Evolutionary conservation across 169 alveolate genomes (phyloP).

Genomic region (Babesia ovata): DNA sequence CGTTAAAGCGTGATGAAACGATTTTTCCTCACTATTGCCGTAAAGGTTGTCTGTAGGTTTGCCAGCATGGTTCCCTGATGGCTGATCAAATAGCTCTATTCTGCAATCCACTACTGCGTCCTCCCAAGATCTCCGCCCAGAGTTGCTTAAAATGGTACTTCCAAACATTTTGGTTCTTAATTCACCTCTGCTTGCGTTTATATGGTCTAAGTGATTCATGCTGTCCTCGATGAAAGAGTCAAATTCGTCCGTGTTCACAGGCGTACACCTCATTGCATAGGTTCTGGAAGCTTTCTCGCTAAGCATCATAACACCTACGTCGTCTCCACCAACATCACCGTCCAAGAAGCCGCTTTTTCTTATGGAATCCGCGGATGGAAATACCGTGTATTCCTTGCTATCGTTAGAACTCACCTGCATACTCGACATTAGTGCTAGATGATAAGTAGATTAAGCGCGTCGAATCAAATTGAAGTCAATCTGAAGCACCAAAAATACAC

Average conservation of each 20-base stretch:
- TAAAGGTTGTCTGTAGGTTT: not conserved
- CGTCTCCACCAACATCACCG: not conserved
- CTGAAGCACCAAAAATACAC: too few species aligned
- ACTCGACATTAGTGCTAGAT: not conserved
- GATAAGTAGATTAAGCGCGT: too few species aligned
- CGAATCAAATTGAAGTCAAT: too few species aligned
- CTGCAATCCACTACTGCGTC: conserved; percentile 31
- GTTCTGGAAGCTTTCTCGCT: not conserved
- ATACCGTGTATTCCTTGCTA: not conserved
- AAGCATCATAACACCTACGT: not conserved
- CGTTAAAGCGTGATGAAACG: not conserved
- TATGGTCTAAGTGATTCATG: conserved; percentile 13
- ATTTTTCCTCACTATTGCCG: not conserved
- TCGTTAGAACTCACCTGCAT: not conserved
- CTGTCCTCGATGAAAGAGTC: not conserved
- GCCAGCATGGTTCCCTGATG: not conserved
- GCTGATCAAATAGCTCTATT: conserved; percentile 2
- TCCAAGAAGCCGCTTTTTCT: not conserved
- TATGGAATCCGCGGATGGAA: conserved; percentile 1
- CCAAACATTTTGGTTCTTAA: not conserved
- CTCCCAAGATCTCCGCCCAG: conserved; percentile 11
- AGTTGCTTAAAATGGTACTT: not conserved
- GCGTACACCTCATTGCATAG: not conserved
- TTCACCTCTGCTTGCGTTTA: not conserved
- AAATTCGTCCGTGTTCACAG: not conserved